Conservation (phyloP, 805 yeast genomes). For the Candida maltosa region DNA sequence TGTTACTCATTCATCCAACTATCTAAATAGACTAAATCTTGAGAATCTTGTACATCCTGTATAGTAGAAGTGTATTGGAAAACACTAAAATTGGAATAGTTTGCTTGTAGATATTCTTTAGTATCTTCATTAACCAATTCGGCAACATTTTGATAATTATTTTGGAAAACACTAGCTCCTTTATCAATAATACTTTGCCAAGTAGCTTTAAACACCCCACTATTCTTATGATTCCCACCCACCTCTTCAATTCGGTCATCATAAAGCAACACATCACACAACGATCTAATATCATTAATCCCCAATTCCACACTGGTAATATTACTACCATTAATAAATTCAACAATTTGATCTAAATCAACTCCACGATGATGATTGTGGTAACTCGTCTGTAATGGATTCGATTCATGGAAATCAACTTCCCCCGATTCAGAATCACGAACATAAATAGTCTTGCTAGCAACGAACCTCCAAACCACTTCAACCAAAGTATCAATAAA, state of each 20-base stretch:
- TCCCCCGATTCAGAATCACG: slow-evolving; percentile 22
- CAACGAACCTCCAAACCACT: slow-evolving; percentile 85
- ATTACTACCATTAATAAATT: slow-evolving; percentile 66
- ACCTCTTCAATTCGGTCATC: slow-evolving; percentile 81
- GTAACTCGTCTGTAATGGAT: slow-evolving; percentile 45
- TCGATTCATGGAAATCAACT: slow-evolving; percentile 25
- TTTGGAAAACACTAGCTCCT: slow-evolving; percentile 41
- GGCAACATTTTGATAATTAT: neutral
- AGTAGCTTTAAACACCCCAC: slow-evolving; percentile 71
- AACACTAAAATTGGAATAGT: slow-evolving; percentile 6
- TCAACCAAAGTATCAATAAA: slow-evolving; percentile 81
- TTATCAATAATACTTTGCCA: slow-evolving; percentile 78
- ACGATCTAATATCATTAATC: slow-evolving; percentile 66
- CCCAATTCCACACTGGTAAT: slow-evolving; percentile 81
- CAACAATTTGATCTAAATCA: slow-evolving; percentile 67
- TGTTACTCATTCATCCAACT: slow-evolving; percentile 24
- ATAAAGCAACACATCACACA: slow-evolving; percentile 83
- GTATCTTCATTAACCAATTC: too few relatives aligned
- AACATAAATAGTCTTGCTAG: slow-evolving; percentile 71
- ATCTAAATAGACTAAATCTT: slow-evolving; percentile 31
- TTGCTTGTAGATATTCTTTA: slow-evolving; percentile 2
- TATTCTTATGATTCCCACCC: slow-evolving; percentile 30
- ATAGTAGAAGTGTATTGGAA: slow-evolving; percentile 29
- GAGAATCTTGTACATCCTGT: slow-evolving; percentile 23
- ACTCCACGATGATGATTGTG: slow-evolving; percentile 65